These are phyloP conservation scores for Trichophyton benhamiae DNA, from an alignment of 2,329 filamentous ascomycete genomes.

Conservation along the genomic window DNA sequence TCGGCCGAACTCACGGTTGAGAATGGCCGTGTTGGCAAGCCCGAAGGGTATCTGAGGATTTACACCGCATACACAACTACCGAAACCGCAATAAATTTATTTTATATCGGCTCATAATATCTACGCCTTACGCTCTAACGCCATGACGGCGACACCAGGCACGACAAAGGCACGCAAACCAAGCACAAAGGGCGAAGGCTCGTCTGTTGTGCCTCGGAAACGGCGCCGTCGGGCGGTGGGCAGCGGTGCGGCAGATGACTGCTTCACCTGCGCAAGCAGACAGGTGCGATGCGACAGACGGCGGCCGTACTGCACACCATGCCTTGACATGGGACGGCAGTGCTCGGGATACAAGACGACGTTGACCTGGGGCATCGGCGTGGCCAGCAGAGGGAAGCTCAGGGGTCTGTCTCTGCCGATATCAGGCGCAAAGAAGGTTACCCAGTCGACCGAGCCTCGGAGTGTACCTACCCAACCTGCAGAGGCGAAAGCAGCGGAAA, in stretches of 20 bases:
- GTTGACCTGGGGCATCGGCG: conserved; percentile 90
- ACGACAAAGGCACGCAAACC: neutral
- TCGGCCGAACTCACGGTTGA: too few relatives aligned
- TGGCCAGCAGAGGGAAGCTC: conserved; percentile 89
- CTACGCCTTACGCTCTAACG: neutral
- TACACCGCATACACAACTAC: too few relatives aligned
- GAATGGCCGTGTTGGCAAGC: too few relatives aligned
- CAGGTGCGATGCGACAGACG: conserved; percentile 78
- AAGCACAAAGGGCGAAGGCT: neutral
- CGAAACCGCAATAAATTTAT: too few relatives aligned
- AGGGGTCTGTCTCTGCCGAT: conserved; percentile 69
- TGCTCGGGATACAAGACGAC: conserved; percentile 96
- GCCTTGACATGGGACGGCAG: conserved; percentile 78
- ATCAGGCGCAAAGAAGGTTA: conserved; percentile 34
- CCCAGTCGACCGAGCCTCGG: conserved; percentile 13
- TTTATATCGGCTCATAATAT: neutral
- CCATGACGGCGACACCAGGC: neutral
- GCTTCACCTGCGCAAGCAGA: conserved; percentile 81
- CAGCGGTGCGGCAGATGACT: conserved; percentile 84
- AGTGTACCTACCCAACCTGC: neutral
- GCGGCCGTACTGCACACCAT: conserved; percentile 89
- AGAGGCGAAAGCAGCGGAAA: neutral
- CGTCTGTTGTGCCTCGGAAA: conserved; percentile 38
- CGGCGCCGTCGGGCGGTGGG: conserved; percentile 77
- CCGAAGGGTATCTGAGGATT: too few relatives aligned